phyloP scores from a whole-genome alignment of 129 eudicot species.

The Solidago caesia region DNA sequence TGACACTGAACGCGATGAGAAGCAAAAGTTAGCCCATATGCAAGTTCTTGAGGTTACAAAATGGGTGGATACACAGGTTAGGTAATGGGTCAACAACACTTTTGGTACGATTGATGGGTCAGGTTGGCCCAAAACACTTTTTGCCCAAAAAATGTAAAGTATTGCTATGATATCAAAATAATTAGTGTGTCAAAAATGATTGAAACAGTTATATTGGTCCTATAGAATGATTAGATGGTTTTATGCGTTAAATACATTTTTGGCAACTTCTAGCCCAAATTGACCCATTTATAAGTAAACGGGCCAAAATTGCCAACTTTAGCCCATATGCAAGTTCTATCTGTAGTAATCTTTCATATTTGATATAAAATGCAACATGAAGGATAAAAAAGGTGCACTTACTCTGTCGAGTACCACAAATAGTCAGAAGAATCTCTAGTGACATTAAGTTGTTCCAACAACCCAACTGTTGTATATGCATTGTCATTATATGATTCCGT shows the following conservation, averaged over 20 bases:
- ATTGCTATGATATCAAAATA: background rate
- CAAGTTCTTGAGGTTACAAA: background rate
- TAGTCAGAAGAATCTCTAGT: conserved; percentile 89
- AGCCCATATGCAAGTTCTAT: background rate
- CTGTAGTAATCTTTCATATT: background rate
- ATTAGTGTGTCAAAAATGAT: background rate
- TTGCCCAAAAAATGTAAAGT: background rate
- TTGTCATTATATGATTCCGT: conserved; percentile 67
- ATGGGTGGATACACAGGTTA: background rate
- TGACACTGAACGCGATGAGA: conserved; percentile 43
- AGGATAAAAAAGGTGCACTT: conserved; percentile 29
- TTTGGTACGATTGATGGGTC: background rate
- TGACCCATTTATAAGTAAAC: background rate
- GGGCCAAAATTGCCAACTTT: background rate
- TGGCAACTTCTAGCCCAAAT: background rate
- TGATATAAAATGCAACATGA: background rate
- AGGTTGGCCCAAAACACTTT: background rate
- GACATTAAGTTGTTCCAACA: conserved; percentile 72
- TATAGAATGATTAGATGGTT: too few species aligned
- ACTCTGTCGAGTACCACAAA: conserved; percentile 96
- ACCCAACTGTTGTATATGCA: conserved; percentile 45
- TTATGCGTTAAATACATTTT: too few species aligned
- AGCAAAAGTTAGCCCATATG: background rate
- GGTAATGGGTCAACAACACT: background rate
- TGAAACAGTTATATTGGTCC: too few species aligned